A percentile compares a stretch with the other conserved stretches of the same genome.
These are phyloP conservation scores for Pythium aquatile DNA, from an alignment of 352 stramenopile genomes.

Conservation along the genomic window DNA sequence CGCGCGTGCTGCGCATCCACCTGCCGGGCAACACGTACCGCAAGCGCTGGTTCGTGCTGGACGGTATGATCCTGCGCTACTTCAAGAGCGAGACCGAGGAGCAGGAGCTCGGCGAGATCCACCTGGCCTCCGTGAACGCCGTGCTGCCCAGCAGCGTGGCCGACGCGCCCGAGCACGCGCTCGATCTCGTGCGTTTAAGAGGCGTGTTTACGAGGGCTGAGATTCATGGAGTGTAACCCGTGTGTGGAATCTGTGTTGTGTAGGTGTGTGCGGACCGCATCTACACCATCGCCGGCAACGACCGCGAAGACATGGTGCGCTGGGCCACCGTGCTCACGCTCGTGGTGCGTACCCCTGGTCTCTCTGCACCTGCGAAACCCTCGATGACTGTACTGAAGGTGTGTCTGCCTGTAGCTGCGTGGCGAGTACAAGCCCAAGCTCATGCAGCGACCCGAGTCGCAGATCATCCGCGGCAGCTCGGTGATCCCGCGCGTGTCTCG, in stretches of 20 bases:
- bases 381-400: not conserved
- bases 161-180: slow-evolving; percentile 77
- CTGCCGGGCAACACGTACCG: slow-evolving; percentile 79
- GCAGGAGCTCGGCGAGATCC: slow-evolving; percentile 85
- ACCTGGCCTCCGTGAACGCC: slow-evolving; percentile 84
- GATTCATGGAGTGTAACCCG: not conserved
- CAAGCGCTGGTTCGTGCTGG: slow-evolving; percentile 85
- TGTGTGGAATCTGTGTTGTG: not conserved
- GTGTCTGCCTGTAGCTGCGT: slow-evolving; percentile 40
- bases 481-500: slow-evolving; percentile 75
- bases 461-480: slow-evolving; percentile 84
- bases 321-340: slow-evolving; percentile 87
- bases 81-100: slow-evolving; percentile 88
- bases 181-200: slow-evolving; percentile 61
- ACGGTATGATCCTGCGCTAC: slow-evolving; percentile 88
- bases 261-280: slow-evolving; percentile 86
- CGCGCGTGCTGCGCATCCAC: slow-evolving; percentile 71
- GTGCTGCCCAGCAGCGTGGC: slow-evolving; percentile 87
- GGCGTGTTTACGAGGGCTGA: not conserved
- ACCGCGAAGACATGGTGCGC: slow-evolving; percentile 87
- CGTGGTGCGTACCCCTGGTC: slow-evolving; percentile 43
- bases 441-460: slow-evolving; percentile 84
- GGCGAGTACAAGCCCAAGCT: slow-evolving; percentile 88
- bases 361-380: not conserved
- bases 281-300: slow-evolving; percentile 84